Evolutionary conservation across 108 stramenopile species (phyloP), one percentile per base, ranked within the genome.

Genomic region (Nitzschia inconspicua): DNA sequence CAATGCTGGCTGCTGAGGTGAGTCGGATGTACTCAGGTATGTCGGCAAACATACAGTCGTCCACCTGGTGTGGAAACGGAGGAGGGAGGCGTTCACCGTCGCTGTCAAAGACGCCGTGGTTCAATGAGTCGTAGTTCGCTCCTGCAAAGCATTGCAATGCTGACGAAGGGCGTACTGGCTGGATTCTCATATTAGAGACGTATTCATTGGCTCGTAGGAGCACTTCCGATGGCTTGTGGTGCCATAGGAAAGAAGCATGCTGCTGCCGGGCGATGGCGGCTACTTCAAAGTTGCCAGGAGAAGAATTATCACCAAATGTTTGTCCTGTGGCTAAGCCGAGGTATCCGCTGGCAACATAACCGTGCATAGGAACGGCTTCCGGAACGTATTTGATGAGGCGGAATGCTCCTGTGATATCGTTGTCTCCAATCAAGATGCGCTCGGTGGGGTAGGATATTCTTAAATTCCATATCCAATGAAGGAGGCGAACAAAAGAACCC

Each of bases 351-450:
- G 39, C 20, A 8, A 43, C 14, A 39, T 28, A 59, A 2, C 10
- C 42, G 18, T 59, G 41, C 58, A 59, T 59, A 2, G 11, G 30
- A 13, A 62, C 60, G 9, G 36, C 22, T 20, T 47, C 26, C 8
- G 60, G 47, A 19, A 36, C 49, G 47, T 14, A 34, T 62, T 47
- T 59, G 58, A 20, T 18, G 39, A 41, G 43, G 41, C 43, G 36
- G 40, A 44, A 59, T 4, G 58, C 58, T n/a, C 37, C 37, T 3
- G 24, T 26, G 13, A 59, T 10, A 24, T 44, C 43, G 19, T 59
- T 32, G 46, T 62, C 31, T 1, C n/a, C 10, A 13, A 34, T 18
- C 18, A 31, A 32, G 44, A 62, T 48, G 3, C 25, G 18, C 7
- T 10, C 5, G 19, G 18, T 13, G 7, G 60, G 60, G 47, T 47